Evolutionary conservation across 768 basidiomycete species (phyloP), one percentile per base, ranked within the genome.

Genomic region (Hygrophoropsis aurantiaca): DNA sequence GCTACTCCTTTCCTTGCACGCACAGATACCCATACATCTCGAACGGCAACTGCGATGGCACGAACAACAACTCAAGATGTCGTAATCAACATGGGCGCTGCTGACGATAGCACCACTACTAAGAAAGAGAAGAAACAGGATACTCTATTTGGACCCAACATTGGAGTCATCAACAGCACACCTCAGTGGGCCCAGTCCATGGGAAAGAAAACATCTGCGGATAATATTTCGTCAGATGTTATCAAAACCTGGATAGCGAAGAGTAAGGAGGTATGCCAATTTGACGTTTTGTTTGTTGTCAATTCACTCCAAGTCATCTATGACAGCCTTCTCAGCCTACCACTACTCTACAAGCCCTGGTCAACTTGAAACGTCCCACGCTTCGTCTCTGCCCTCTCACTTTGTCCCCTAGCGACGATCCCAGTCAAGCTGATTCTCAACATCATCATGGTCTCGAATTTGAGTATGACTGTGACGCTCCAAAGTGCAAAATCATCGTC

Each of bases 311-410:
- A 19, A 30, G 46, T 16, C 24, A 25, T 6, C 32, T 42, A 18
- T 15, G 1, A 13, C 54, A 92, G 90, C 65, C 82, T 24, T 78
- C 84, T 9, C 87, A 92, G 58, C 83, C 93, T 0, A 95, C 94
- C 0, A 97, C 94, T 0, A 95, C 94, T 2, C 74, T 97, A 0
- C 94, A 97, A 69, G 94, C 94, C 0, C 77, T 94, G 26, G 93
- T 97, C 53, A 97, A 97, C 61, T 82, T 97, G 56, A 95, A 94
- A 62, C 81, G 94, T 4, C 94, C 94, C 1, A 84, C 90, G 1
- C 76, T 97, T 26, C 80, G 85, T 11, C 79, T 94, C 3, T 84
- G 82, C 7, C 90, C 85, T 1, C 71, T 88, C 16, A 57, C 74
- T 3, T 56, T 66, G 18, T 59, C 77, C 11, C 58, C 72, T 2